Percentiles rank a stretch among this genome's conserved stretches.
Evolutionary conservation across 371 early-diverging fungal species (phyloP).

Genomic region (Circinella umbellata): DNA sequence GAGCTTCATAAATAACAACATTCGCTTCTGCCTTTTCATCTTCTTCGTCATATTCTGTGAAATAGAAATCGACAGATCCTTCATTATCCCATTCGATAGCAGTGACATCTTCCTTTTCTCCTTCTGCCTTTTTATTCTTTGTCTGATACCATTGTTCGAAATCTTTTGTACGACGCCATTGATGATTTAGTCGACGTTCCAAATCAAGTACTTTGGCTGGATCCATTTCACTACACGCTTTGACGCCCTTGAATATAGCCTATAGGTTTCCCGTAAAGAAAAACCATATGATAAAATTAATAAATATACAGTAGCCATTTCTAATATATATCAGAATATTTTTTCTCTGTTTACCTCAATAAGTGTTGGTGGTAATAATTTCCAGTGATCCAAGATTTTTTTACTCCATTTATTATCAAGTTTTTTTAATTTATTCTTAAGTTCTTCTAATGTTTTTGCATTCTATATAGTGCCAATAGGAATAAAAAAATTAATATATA

Average conservation of each 20-base stretch:
- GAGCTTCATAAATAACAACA: constrained; percentile 26
- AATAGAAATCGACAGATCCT: constrained; percentile 21
- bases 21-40: neutral
- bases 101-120: constrained; percentile 1
- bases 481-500: neutral
- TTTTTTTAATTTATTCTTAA: constrained; percentile 22
- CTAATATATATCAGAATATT: too few relatives aligned
- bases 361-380: constrained; percentile 31
- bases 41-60: constrained; percentile 13
- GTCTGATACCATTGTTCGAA: constrained; percentile 32
- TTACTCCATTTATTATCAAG: constrained; percentile 36
- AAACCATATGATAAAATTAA: neutral
- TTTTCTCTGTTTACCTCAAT: constrained; percentile 24
- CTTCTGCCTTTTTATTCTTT: neutral
- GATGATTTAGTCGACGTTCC: constrained; percentile 34
- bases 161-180: constrained; percentile 45
- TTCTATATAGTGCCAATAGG: constrained; percentile 17
- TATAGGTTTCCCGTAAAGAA: neutral
- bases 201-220: constrained; percentile 29
- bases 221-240: constrained; percentile 8
- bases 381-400: constrained; percentile 36
- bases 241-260: constrained; percentile 35
- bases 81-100: constrained; percentile 12
- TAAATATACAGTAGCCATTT: neutral
- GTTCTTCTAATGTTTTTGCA: constrained; percentile 27